Evolutionary conservation across 2,329 filamentous ascomycete species (phyloP).

Genomic region (Phoma herbarum): DNA sequence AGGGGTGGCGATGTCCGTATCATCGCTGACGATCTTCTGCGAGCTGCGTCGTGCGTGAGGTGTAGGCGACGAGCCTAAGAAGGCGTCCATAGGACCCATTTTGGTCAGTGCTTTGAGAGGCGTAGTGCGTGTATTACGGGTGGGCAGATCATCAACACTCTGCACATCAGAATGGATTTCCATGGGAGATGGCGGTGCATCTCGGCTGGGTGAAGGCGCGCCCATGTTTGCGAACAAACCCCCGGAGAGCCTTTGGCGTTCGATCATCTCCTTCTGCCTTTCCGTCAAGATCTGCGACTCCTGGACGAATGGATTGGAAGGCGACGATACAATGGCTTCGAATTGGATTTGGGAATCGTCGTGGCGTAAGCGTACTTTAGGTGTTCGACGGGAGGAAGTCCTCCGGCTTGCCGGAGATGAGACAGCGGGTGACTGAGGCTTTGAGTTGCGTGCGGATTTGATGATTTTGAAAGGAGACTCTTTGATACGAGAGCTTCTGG

Average conservation of each 20-base stretch:
- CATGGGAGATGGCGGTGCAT: constrained; percentile 34
- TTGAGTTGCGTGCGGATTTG: constrained; percentile 35
- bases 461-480: constrained; percentile 41
- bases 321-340: constrained; percentile 70
- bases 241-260: constrained; percentile 71
- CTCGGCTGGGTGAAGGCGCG: constrained; percentile 30
- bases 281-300: constrained; percentile 82
- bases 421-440: constrained; percentile 39
- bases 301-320: constrained; percentile 54
- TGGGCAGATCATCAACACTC: constrained; percentile 37
- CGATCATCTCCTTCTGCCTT: constrained; percentile 78
- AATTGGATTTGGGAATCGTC: constrained; percentile 86
- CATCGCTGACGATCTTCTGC: constrained; percentile 38
- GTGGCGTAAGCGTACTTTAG: constrained; percentile 70
- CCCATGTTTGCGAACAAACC: constrained; percentile 72
- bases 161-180: constrained; percentile 43
- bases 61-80: constrained; percentile 49
- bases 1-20: constrained; percentile 40
- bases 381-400: constrained; percentile 41
- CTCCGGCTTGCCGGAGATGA: constrained; percentile 32
- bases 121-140: constrained; percentile 34
- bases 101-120: constrained; percentile 38
- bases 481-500: constrained; percentile 36
- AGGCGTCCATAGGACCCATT: constrained; percentile 47
- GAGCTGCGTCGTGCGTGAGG: constrained; percentile 42